Percentiles rank a stretch among this genome's conserved stretches.
These are phyloP conservation scores for Macadamia tetraphylla DNA, from an alignment of 164 flowering plant genomes.

Conservation along the genomic window DNA sequence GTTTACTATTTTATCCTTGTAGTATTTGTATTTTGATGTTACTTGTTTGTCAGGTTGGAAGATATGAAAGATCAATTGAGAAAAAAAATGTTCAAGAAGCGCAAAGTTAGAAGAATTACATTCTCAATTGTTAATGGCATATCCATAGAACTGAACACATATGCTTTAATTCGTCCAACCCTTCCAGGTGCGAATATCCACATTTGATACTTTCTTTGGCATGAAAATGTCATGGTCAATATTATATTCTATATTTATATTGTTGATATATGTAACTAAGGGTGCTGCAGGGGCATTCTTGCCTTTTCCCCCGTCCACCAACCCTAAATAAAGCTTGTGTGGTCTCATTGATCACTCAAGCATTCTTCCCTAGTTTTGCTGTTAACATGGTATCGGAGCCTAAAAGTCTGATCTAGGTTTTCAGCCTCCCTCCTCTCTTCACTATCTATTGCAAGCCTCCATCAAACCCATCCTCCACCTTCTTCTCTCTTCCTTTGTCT, in stretches of 20 bases:
- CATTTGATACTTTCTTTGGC: not conserved
- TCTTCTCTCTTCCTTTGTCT: too few relatives aligned
- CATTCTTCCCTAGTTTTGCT: too few relatives aligned
- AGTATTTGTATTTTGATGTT: not conserved
- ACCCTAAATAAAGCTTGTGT: too few relatives aligned
- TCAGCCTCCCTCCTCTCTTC: too few relatives aligned
- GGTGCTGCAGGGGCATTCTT: too few relatives aligned
- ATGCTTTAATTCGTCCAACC: slow-evolving; percentile 92
- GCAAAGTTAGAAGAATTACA: slow-evolving; percentile 60
- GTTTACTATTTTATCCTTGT: not conserved
- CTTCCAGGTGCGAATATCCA: slow-evolving; percentile 50
- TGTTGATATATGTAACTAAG: not conserved
- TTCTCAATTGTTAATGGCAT: slow-evolving; percentile 59
- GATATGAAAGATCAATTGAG: slow-evolving; percentile 80
- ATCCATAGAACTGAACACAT: slow-evolving; percentile 77
- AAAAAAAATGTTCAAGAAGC: slow-evolving; percentile 80
- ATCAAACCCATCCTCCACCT: too few relatives aligned
- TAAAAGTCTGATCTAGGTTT: too few relatives aligned
- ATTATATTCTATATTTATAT: not conserved
- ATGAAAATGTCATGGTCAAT: not conserved
- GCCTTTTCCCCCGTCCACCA: too few relatives aligned
- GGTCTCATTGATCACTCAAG: too few relatives aligned
- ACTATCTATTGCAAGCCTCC: too few relatives aligned
- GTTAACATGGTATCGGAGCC: too few relatives aligned
- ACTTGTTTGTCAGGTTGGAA: slow-evolving; percentile 45